These are phyloP conservation scores for Grigorovia jiainica DNA, from an alignment of 805 yeast genomes.

Conservation along the genomic window DNA sequence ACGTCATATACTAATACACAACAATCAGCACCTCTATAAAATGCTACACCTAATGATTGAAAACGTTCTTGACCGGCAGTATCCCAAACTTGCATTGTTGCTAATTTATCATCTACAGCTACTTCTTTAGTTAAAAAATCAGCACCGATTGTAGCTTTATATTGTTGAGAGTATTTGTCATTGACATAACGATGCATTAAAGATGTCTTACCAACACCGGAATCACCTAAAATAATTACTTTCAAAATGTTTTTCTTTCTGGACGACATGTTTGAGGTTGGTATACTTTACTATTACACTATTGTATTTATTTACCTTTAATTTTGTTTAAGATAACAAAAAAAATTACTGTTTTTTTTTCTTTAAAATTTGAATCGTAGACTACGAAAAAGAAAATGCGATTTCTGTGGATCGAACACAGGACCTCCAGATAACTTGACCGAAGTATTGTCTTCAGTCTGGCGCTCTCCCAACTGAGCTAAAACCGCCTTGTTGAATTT, in stretches of 20 bases:
- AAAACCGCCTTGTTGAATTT: constrained; percentile 28
- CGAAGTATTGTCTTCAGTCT: constrained; percentile 29
- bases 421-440: constrained; percentile 52
- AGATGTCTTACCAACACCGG: constrained; percentile 96
- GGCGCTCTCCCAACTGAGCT: constrained; percentile 40
- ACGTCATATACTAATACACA: constrained; percentile 95
- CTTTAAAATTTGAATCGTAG: too few relatives aligned
- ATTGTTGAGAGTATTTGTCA: constrained; percentile 88
- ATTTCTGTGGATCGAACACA: constrained; percentile 79
- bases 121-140: constrained; percentile 92
- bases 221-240: constrained; percentile 90
- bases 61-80: constrained; percentile 98
- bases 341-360: too few relatives aligned
- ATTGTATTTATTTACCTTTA: too few relatives aligned
- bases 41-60: constrained; percentile 93
- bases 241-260: constrained; percentile 71
- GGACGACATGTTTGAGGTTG: constrained; percentile 27
- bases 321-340: too few relatives aligned
- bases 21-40: constrained; percentile 96
- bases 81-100: constrained; percentile 80
- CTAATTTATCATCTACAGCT: constrained; percentile 51
- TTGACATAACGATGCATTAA: constrained; percentile 95
- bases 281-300: too few relatives aligned
- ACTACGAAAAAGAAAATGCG: too few relatives aligned
- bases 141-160: constrained; percentile 97